Conservation (phyloP, 1,284 basidiomycete genomes). For the Trichosporon coremiiforme region DNA sequence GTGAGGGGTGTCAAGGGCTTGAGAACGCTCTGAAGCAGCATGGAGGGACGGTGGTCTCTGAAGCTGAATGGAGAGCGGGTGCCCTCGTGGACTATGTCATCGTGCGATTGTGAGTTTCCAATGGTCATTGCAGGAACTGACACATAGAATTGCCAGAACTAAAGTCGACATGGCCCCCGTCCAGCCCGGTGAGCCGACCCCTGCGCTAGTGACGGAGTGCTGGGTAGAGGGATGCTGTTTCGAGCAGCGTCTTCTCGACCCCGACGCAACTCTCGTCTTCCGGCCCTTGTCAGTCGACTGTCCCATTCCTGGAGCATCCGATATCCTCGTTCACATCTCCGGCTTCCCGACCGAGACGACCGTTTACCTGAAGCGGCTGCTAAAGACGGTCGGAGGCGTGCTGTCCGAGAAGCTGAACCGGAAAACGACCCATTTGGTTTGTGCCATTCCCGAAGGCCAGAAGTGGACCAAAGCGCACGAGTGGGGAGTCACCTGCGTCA, state of each 20-base stretch:
- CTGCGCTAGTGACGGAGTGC: constrained; percentile 51
- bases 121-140: neutral
- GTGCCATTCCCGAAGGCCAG: constrained; percentile 33
- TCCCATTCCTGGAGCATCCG: constrained; percentile 41
- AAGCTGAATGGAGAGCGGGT: constrained; percentile 40
- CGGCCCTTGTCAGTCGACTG: constrained; percentile 41
- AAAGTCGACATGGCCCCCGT: constrained; percentile 6
- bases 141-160: neutral
- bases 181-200: constrained; percentile 18
- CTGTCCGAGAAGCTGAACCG: constrained; percentile 42
- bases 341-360: constrained; percentile 43
- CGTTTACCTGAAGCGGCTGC: constrained; percentile 45
- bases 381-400: constrained; percentile 43
- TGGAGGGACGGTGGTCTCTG: constrained; percentile 42
- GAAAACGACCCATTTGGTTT: constrained; percentile 48
- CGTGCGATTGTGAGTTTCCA: constrained; percentile 48
- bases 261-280: constrained; percentile 48
- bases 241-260: constrained; percentile 41
- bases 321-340: constrained; percentile 44
- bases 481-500: constrained; percentile 47
- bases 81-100: constrained; percentile 50
- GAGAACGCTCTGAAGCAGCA: constrained; percentile 43
- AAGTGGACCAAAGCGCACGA: constrained; percentile 47
- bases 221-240: constrained; percentile 55
- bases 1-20: constrained; percentile 41